A percentile compares a stretch with the other conserved stretches of the same genome.
Conservation (phyloP, 495 filamentous ascomycete species). For the Penicillium cinerascens region DNA sequence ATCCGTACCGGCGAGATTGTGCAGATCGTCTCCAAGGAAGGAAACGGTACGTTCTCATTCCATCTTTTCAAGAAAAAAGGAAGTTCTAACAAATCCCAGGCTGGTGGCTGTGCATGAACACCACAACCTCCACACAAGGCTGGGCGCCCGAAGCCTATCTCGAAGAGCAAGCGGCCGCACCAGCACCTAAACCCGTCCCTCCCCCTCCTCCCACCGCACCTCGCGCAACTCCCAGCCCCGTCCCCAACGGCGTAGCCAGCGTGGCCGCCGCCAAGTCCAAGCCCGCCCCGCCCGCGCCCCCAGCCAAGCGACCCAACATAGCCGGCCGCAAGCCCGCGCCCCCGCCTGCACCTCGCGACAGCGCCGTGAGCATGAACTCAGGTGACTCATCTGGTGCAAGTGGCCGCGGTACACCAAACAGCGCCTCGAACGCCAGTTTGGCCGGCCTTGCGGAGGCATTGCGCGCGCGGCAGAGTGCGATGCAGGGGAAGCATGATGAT, state of each 20-base stretch:
- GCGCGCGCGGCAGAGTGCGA: conserved; percentile 66
- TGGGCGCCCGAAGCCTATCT: conserved; percentile 95
- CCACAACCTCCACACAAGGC: conserved; percentile 61
- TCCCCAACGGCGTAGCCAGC: conserved; percentile 48
- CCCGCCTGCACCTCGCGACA: conserved; percentile 63
- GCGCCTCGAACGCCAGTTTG: conserved; percentile 63
- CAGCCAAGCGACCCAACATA: conserved; percentile 75
- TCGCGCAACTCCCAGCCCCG: conserved; percentile 36
- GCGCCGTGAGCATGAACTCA: conserved; percentile 67
- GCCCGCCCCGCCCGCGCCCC: conserved; percentile 75
- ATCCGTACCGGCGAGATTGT: conserved; percentile 75
- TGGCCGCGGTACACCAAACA: conserved; percentile 65
- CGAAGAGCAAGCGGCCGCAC: conserved; percentile 60
- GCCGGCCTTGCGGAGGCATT: conserved; percentile 83
- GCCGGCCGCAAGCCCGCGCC: conserved; percentile 63
- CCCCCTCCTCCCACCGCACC: conserved; percentile 61
- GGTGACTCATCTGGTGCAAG: conserved; percentile 59
- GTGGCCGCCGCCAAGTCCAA: conserved; percentile 59
- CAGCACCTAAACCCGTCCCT: conserved; percentile 44
- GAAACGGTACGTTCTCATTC: conserved; percentile 65
- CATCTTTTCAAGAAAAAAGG: not conserved
- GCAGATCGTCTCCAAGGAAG: conserved; percentile 82
- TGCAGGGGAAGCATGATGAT: conserved; percentile 59
- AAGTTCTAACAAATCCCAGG: conserved; percentile 50
- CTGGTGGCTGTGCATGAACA: conserved; percentile 88